These are phyloP conservation scores for Mangifera indica DNA, from an alignment of 345 rosid species.

Conservation along the genomic window DNA sequence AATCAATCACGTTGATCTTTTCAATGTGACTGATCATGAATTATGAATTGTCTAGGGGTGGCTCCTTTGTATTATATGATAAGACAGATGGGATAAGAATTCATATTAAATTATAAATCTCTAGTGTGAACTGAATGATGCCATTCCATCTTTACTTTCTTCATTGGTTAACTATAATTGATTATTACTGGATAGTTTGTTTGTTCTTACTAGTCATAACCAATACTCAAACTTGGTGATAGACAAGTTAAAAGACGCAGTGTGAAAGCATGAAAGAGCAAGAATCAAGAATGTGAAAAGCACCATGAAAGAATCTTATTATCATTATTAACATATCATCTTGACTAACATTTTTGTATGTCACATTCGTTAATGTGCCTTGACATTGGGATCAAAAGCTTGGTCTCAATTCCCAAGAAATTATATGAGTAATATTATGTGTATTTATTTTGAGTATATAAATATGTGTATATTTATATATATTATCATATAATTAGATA, in stretches of 20 bases:
- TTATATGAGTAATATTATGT: too few species aligned
- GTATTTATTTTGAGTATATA: too few species aligned
- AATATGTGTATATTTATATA: too few species aligned
- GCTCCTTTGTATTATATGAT: not conserved
- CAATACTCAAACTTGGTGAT: not conserved
- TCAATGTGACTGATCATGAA: not conserved
- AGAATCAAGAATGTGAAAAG: constrained; percentile 8
- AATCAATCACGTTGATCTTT: not conserved
- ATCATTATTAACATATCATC: not conserved
- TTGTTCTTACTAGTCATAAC: constrained; percentile 1
- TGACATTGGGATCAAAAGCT: constrained; percentile 1
- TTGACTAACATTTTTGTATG: too few species aligned
- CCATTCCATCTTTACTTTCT: not conserved
- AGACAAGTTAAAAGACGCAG: not conserved
- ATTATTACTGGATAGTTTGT: not conserved
- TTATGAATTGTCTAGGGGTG: not conserved
- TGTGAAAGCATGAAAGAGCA: not conserved
- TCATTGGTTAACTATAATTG: not conserved
- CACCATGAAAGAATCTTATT: not conserved
- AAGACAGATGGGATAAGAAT: not conserved
- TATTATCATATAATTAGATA: too few species aligned
- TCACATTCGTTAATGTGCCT: not conserved
- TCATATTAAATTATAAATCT: not conserved
- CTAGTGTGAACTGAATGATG: constrained; percentile 13
- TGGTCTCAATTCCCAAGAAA: constrained; percentile 17